These are phyloP conservation scores for Trapa bicornis DNA, from an alignment of 345 rosid genomes.

Conservation along the genomic window DNA sequence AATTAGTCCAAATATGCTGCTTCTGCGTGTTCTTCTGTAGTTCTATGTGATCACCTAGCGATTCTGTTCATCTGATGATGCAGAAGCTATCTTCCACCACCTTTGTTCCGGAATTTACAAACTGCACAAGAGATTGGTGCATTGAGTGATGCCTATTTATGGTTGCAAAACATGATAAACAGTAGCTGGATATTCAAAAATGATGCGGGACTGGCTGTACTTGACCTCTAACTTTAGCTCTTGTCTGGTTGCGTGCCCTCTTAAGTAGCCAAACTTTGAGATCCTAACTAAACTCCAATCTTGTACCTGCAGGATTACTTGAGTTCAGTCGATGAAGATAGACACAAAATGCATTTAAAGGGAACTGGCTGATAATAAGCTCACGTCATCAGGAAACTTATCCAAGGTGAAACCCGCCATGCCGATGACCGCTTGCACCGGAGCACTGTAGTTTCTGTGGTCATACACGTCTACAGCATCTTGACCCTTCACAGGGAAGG, in stretches of 20 bases:
- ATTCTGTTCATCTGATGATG: constrained; percentile 16
- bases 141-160: neutral
- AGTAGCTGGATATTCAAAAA: neutral
- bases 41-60: neutral
- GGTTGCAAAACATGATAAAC: no score
- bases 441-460: constrained; percentile 42
- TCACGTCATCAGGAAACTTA: constrained; percentile 20
- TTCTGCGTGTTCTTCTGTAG: neutral
- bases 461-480: constrained; percentile 37
- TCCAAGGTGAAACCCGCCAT: constrained; percentile 48
- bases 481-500: constrained; percentile 34
- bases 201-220: neutral
- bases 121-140: constrained; percentile 21
- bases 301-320: constrained; percentile 10
- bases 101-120: constrained; percentile 27
- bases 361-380: neutral
- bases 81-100: constrained; percentile 37
- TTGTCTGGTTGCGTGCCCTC: constrained; percentile 33
- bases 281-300: constrained; percentile 46
- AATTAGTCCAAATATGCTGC: no score
- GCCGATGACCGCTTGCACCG: constrained; percentile 49
- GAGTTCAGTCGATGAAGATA: no score
- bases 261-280: constrained; percentile 29
- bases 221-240: constrained; percentile 35
- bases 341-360: neutral